These are phyloP conservation scores for Microcyclospora pomicola DNA, from an alignment of 2,329 filamentous ascomycete genomes.

Conservation along the genomic window DNA sequence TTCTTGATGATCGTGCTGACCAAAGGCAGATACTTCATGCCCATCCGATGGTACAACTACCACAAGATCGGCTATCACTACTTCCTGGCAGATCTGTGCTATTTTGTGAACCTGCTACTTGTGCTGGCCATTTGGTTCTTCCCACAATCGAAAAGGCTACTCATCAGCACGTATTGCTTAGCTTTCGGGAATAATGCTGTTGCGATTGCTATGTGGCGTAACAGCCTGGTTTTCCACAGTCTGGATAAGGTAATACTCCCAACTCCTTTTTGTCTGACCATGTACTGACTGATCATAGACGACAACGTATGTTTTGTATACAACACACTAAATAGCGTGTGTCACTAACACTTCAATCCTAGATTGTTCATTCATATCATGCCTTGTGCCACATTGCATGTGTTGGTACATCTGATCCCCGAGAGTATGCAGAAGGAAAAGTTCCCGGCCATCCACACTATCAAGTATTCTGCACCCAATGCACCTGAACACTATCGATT, in stretches of 20 bases:
- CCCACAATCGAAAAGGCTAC: constrained; percentile 75
- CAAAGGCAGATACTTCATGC: constrained; percentile 70
- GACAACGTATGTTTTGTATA: constrained; percentile 10
- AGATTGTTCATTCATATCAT: constrained; percentile 98
- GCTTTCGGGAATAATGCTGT: constrained; percentile 94
- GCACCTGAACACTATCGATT: constrained; percentile 62
- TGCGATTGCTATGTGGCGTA: constrained; percentile 98
- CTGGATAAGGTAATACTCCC: constrained; percentile 76
- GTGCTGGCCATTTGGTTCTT: constrained; percentile 81
- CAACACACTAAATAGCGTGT: not conserved
- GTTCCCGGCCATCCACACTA: constrained; percentile 75
- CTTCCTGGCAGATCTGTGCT: constrained; percentile 92
- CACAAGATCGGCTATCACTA: constrained; percentile 88
- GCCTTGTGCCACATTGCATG: constrained; percentile 88
- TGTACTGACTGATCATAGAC: constrained; percentile 6
- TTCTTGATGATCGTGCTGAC: constrained; percentile 6
- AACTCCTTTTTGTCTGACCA: not conserved
- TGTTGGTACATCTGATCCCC: constrained; percentile 70
- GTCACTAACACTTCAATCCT: not conserved
- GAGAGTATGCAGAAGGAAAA: constrained; percentile 49
- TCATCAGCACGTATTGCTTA: constrained; percentile 83
- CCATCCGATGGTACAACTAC: constrained; percentile 83
- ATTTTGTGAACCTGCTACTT: constrained; percentile 86
- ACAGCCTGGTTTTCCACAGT: constrained; percentile 95
- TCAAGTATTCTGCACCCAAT: constrained; percentile 55